Evolutionary conservation across 345 rosid species (phyloP).

Genomic region (Camelina hispida): DNA sequence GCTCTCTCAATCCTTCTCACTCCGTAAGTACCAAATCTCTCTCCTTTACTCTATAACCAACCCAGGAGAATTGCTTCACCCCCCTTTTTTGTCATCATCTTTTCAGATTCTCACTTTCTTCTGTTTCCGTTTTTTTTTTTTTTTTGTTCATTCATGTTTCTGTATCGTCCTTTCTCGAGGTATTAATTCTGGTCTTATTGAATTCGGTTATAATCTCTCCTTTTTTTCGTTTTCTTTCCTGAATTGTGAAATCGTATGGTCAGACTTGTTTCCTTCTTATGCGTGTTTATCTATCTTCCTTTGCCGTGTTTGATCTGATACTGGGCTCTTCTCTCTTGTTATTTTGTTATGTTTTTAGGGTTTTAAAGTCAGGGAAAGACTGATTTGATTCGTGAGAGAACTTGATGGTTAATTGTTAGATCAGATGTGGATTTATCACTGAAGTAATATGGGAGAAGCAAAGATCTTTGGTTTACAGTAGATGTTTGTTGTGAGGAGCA

Average conservation of each 20-base stretch:
- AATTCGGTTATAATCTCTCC: not conserved
- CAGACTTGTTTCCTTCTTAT: conserved; percentile 1
- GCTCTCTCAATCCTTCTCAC: conserved; percentile 38
- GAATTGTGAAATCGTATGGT: conserved; percentile 18
- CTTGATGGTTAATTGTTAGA: conserved; percentile 25
- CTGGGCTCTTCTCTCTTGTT: conserved; percentile 34
- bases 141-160: not conserved
- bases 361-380: conserved; percentile 25
- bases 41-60: conserved; percentile 15
- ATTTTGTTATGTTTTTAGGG: conserved; percentile 35
- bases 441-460: conserved; percentile 36
- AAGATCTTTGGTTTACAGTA: conserved; percentile 27
- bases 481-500: conserved; percentile 30
- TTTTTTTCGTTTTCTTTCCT: not conserved
- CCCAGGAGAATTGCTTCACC: conserved; percentile 30
- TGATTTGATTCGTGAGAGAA: conserved; percentile 27
- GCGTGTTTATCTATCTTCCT: conserved; percentile 22
- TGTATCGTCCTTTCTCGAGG: not conserved
- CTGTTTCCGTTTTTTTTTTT: not conserved
- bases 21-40: conserved; percentile 55
- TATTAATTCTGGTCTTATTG: not conserved
- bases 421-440: conserved; percentile 36
- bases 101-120: conserved; percentile 27
- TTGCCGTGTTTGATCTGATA: conserved; percentile 50
- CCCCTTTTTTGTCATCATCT: conserved; percentile 6